Conservation (phyloP, 805 yeast genomes). For the Torulaspora delbrueckii region DNA sequence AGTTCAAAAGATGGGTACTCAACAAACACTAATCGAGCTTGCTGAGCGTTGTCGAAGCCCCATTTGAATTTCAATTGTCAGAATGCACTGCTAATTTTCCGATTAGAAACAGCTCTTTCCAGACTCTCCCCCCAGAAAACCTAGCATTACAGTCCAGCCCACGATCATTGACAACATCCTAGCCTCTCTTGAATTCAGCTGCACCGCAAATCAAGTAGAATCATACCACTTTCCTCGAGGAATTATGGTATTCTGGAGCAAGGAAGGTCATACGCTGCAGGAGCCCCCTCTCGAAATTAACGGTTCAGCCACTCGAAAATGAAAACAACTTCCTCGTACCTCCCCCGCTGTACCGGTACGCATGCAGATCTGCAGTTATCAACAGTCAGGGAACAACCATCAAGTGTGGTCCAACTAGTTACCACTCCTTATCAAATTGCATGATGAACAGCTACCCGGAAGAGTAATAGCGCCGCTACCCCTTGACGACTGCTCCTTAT, state of each 20-base stretch:
- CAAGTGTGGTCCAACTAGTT: neutral
- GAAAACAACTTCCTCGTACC: too few species aligned
- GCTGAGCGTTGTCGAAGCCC: too few species aligned
- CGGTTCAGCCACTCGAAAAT: too few species aligned
- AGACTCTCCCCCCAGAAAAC: too few species aligned
- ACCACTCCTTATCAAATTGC: neutral
- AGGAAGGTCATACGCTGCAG: neutral
- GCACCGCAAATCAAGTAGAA: neutral
- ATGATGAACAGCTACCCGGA: constrained; percentile 5
- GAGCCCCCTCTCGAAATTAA: neutral
- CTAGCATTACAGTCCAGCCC: too few species aligned
- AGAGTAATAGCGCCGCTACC: constrained; percentile 5
- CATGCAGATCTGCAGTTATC: too few species aligned
- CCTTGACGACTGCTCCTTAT: constrained; percentile 2
- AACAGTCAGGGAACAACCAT: neutral
- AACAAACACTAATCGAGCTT: neutral
- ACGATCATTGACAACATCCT: too few species aligned
- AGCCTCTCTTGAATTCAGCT: too few species aligned
- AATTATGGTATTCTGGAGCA: neutral
- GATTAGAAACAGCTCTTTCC: too few species aligned
- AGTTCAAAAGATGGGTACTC: neutral
- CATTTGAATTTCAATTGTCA: too few species aligned
- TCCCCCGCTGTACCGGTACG: too few species aligned
- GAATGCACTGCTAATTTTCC: too few species aligned
- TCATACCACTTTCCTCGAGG: neutral